phyloP scores from a whole-genome alignment of 73 alveolate genomes.

The Chromera velia region DNA sequence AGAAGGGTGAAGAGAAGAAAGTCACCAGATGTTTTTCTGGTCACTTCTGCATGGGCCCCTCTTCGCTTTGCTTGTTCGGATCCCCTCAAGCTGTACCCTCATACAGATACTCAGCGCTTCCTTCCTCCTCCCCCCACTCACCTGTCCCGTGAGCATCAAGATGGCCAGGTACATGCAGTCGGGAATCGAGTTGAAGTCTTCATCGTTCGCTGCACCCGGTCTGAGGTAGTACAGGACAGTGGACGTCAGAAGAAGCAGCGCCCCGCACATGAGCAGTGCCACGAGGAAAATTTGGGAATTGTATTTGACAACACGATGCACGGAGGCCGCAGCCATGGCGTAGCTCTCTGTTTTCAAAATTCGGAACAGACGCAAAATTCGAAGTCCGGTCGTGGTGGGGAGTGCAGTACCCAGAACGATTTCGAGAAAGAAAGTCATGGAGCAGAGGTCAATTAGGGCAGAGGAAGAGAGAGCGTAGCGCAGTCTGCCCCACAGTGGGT shows the following conservation, averaged over 20 bases:
- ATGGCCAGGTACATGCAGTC: slow-evolving; percentile 33
- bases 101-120: too few relatives aligned
- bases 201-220: slow-evolving; percentile 27
- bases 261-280: slow-evolving; percentile 20
- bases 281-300: slow-evolving; percentile 21
- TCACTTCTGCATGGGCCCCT: too few relatives aligned
- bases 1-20: too few relatives aligned
- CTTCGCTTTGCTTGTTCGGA: too few relatives aligned
- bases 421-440: slow-evolving; percentile 26
- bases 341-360: slow-evolving; percentile 20
- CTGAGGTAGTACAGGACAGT: slow-evolving; percentile 31
- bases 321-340: slow-evolving; percentile 23
- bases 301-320: slow-evolving; percentile 26
- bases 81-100: too few relatives aligned
- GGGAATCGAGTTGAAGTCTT: slow-evolving; percentile 31
- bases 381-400: slow-evolving; percentile 18
- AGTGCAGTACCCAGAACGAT: slow-evolving; percentile 15
- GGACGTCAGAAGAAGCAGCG: slow-evolving; percentile 20
- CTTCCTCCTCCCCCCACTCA: too few relatives aligned
- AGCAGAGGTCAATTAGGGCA: too few relatives aligned
- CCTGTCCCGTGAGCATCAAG: slow-evolving; percentile 43
- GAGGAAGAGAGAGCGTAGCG: too few relatives aligned
- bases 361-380: slow-evolving; percentile 38
- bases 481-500: too few relatives aligned
- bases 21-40: too few relatives aligned